Evolutionary conservation across 345 rosid genomes (phyloP).

Genomic region (Tarenaya hassleriana): DNA sequence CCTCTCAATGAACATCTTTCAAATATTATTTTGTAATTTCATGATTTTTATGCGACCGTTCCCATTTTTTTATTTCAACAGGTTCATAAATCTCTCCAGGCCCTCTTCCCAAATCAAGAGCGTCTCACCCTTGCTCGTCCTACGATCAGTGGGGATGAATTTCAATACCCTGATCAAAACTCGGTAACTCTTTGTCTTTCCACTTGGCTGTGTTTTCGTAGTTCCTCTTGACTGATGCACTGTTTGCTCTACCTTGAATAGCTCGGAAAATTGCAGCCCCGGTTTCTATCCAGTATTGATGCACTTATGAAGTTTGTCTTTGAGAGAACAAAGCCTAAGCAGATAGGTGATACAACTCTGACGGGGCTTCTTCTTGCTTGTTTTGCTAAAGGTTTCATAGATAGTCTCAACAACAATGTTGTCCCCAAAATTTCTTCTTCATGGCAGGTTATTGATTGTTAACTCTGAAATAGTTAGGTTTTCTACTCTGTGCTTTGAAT

Average conservation of each 20-base stretch:
- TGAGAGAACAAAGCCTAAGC: conserved; percentile 41
- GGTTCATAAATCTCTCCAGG: conserved; percentile 15
- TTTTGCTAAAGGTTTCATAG: conserved; percentile 31
- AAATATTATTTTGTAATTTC: background rate
- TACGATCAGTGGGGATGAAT: conserved; percentile 14
- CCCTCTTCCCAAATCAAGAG: conserved; percentile 21
- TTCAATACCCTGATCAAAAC: conserved; percentile 16
- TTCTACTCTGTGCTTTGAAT: conserved; percentile 4
- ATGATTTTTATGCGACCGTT: no score
- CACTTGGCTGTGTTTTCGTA: conserved; percentile 9
- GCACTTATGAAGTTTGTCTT: conserved; percentile 26
- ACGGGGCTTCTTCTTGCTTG: conserved; percentile 45
- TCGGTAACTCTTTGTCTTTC: conserved; percentile 16
- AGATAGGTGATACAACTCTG: conserved; percentile 30
- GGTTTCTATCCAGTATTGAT: conserved; percentile 25
- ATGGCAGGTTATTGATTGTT: conserved; percentile 30
- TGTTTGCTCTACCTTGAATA: conserved; percentile 15
- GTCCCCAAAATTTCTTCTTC: conserved; percentile 32
- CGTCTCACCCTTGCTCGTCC: conserved; percentile 18
- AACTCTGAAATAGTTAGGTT: background rate
- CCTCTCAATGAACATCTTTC: background rate
- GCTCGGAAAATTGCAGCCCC: conserved; percentile 26
- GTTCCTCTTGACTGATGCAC: conserved; percentile 7
- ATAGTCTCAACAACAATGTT: conserved; percentile 27
- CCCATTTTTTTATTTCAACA: background rate